These are phyloP conservation scores for Boletus holoroseus DNA, from an alignment of 1,284 basidiomycete species.

Conservation along the genomic window DNA sequence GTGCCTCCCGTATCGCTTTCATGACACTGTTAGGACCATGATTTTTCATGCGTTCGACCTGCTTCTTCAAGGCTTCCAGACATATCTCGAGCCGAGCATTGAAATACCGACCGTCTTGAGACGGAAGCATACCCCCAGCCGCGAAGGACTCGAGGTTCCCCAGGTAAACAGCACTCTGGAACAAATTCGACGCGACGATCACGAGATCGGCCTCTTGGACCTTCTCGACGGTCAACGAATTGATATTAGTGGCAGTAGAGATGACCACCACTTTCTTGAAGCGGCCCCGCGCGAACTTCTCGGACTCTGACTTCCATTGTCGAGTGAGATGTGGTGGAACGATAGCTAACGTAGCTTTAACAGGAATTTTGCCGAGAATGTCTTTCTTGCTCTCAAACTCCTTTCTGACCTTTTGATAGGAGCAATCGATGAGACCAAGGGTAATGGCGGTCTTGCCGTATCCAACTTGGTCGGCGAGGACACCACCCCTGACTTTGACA, in stretches of 20 bases:
- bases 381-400: conserved; percentile 51
- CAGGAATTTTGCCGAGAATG: conserved; percentile 63
- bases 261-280: conserved; percentile 67
- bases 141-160: conserved; percentile 69
- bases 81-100: conserved; percentile 68
- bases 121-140: conserved; percentile 59
- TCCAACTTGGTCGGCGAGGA: conserved; percentile 93
- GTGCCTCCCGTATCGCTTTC: conserved; percentile 55
- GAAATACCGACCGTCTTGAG: conserved; percentile 82
- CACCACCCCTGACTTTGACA: conserved; percentile 78
- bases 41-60: conserved; percentile 62
- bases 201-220: conserved; percentile 83
- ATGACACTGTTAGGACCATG: conserved; percentile 59
- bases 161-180: conserved; percentile 74
- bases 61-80: conserved; percentile 52
- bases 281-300: conserved; percentile 69
- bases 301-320: conserved; percentile 86
- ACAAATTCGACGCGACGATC: conserved; percentile 81
- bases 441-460: conserved; percentile 97
- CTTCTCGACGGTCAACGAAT: conserved; percentile 68
- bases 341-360: conserved; percentile 78
- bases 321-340: conserved; percentile 87
- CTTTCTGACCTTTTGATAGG: conserved; percentile 50
- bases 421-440: conserved; percentile 78
- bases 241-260: conserved; percentile 69